Evolutionary conservation across 441 rosid species (phyloP).

Genomic region (Eruca vesicaria): DNA sequence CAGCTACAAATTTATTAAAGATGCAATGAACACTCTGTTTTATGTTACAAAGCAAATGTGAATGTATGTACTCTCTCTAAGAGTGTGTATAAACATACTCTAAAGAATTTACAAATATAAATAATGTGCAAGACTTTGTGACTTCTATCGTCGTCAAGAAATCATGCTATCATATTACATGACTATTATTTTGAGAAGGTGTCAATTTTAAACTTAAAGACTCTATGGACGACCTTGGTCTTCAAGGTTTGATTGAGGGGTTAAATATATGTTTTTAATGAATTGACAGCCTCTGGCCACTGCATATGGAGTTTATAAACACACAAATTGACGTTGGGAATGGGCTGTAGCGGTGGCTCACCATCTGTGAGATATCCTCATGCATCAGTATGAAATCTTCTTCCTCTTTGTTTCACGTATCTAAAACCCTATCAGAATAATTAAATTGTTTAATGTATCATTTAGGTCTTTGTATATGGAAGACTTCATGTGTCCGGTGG

Average conservation of each 20-base stretch:
- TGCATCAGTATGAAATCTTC: constrained; percentile 78
- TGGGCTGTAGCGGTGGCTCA: constrained; percentile 99
- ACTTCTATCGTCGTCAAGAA: background rate
- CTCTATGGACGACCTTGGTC: background rate
- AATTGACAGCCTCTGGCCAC: constrained; percentile 81
- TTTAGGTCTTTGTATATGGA: constrained; percentile 86
- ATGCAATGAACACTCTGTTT: background rate
- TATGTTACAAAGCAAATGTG: constrained; percentile 11
- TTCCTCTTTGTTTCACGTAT: constrained; percentile 5
- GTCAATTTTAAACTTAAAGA: background rate
- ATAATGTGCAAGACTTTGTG: background rate
- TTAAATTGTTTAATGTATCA: background rate
- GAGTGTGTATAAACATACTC: background rate
- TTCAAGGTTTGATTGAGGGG: background rate
- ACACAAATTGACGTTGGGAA: constrained; percentile 99
- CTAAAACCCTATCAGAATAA: constrained; percentile 5
- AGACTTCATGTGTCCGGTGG: constrained; percentile 99
- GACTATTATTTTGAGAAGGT: background rate
- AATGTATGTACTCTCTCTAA: background rate
- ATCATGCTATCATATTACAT: background rate
- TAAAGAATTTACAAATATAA: background rate
- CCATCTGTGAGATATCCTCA: constrained; percentile 99
- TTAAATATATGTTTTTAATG: background rate
- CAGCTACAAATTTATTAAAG: background rate
- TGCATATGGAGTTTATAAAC: constrained; percentile 98